These are phyloP conservation scores for Carnegiea gigantea DNA, from an alignment of 179 eudicot genomes.

Conservation along the genomic window DNA sequence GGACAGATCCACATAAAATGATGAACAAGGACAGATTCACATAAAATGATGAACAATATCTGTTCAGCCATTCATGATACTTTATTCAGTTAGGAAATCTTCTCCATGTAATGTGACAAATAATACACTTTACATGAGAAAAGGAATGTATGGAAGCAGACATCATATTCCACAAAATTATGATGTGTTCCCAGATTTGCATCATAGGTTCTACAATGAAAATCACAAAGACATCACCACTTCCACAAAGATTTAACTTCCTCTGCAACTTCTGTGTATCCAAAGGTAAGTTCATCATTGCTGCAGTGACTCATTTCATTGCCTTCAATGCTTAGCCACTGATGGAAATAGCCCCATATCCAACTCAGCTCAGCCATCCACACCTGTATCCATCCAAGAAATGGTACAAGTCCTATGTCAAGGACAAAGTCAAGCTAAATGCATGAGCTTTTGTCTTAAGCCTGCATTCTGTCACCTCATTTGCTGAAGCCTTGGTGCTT, in stretches of 20 bases:
- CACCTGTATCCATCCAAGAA: too few species aligned
- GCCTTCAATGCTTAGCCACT: not conserved
- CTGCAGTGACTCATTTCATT: not conserved
- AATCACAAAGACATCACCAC: not conserved
- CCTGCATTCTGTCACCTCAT: too few species aligned
- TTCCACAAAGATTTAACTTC: not conserved
- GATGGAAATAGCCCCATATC: too few species aligned
- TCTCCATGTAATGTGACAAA: not conserved
- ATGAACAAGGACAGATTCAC: not conserved
- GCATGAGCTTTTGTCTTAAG: too few species aligned
- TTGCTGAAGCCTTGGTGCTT: too few species aligned
- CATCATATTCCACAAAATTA: not conserved
- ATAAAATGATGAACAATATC: not conserved
- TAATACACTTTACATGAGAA: not conserved
- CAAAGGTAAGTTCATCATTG: not conserved
- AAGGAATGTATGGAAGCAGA: not conserved
- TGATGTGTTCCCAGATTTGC: not conserved
- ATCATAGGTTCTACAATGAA: not conserved
- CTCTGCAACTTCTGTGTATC: not conserved
- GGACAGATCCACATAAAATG: not conserved
- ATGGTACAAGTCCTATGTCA: too few species aligned
- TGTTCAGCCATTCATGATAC: not conserved
- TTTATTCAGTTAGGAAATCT: not conserved
- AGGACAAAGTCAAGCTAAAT: too few species aligned
- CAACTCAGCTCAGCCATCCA: too few species aligned